Evolutionary conservation across 352 stramenopile genomes (phyloP), one percentile per base, ranked within the genome.

Genomic region (Pythium pectinolyticum): DNA sequence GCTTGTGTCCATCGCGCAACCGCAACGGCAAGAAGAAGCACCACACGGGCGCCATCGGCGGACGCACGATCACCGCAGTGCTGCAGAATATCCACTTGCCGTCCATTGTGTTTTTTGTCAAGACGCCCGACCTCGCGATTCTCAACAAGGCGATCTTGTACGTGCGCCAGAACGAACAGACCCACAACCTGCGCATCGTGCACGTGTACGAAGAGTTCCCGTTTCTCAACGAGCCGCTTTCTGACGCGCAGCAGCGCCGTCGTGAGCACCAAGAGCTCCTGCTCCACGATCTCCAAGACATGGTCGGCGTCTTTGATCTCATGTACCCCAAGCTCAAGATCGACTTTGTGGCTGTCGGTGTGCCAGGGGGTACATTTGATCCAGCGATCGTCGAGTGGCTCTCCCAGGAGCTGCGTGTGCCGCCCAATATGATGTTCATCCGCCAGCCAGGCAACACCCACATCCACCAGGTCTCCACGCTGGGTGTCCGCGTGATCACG

Each of bases 131-230:
- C 62, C 66, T 97, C 5, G 78, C 90, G 34, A 59, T 97, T 35
- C 70, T 98, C 35, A 98, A 98, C 75, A 98, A 98, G 67, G 92
- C 92, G 2, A 92, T 98, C 53, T 70, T 98, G 4, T 98, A 98
- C 65, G 91, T 98, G 41, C 84, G 85, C 25, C 80, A 89, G 49
- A 98, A 98, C 70, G 86, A 95, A 45, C 88, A 97, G 62, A 97
- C 91, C 30, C 86, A 96, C 73, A 94, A 92, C 53, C 74, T 98
- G 31, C 79, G 92, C 46, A 79, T 98, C 34, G 87, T 97, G 12
- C 91, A 98, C 70, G 77, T 93, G 46, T 85, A 77, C 46, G 75
- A 84, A 45, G 72, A 78, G 37, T 37, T 73, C 14, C 57, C 63
- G 2, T 63, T 55, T 14, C 57, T 68, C 19, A 30, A 54, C 39